A percentile compares a stretch with the other conserved stretches of the same genome.
These are phyloP conservation scores for Auriculariales sp. DNA, from an alignment of 768 basidiomycete genomes.

Conservation along the genomic window DNA sequence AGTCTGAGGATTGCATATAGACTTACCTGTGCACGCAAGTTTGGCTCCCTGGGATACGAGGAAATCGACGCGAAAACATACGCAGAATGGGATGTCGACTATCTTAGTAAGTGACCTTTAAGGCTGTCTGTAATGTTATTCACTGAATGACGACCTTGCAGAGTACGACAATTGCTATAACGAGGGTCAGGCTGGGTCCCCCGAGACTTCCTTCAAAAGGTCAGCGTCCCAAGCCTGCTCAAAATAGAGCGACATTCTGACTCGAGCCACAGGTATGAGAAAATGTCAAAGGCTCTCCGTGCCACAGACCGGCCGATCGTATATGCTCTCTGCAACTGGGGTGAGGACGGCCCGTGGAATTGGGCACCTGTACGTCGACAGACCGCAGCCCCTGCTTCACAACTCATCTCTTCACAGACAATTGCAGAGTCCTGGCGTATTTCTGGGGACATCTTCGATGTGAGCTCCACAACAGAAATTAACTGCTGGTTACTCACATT, in stretches of 20 bases:
- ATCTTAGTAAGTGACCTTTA: conserved; percentile 17
- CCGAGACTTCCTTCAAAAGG: conserved; percentile 19
- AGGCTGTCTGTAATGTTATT: neutral
- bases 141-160: neutral
- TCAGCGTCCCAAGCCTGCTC: neutral
- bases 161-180: conserved; percentile 29
- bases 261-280: conserved; percentile 18
- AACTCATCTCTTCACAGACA: conserved; percentile 8
- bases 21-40: conserved; percentile 21
- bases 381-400: neutral
- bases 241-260: neutral
- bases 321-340: conserved; percentile 27
- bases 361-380: conserved; percentile 14
- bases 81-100: conserved; percentile 24
- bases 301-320: conserved; percentile 24
- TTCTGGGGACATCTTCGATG: conserved; percentile 12
- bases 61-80: conserved; percentile 26
- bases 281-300: conserved; percentile 24
- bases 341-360: conserved; percentile 26
- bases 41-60: conserved; percentile 26
- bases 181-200: conserved; percentile 21
- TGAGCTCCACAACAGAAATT: neutral
- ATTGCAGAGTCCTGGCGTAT: conserved; percentile 13
- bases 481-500: neutral
- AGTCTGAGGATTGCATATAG: conserved; percentile 7